Evolutionary conservation across 192 early-diverging fungal genomes (phyloP), one percentile per base, ranked within the genome.

Genomic region (Coemansia erecta): DNA sequence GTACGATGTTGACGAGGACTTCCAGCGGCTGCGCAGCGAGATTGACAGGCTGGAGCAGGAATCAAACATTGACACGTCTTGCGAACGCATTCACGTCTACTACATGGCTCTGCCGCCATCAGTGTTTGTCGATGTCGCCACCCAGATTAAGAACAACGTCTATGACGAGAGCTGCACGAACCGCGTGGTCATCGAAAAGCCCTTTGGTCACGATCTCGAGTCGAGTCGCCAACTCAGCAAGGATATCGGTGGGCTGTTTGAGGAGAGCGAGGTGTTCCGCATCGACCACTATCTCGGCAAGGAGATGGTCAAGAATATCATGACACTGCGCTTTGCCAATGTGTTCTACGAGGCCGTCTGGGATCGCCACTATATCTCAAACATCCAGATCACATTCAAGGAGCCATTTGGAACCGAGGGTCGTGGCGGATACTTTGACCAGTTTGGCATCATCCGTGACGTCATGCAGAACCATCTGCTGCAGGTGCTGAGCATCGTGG

Each of bases 281-380:
- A 97, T 97, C 65, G 94, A 97, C 69, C 94, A 97, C 72, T 97
- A 97, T 64, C 86, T 97, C 22, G 94, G 94, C 63, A 97, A 97
- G 69, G 94, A 97, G 64, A 97, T 97, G 94, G 94, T 97, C 67
- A 97, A 97, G 74, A 95, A 94, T 73, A 73, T 97, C 55, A 89
- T 94, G 83, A 85, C 90, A 9, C 63, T 97, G 53, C 85, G 94
- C 35, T 95, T 97, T 65, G 92, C 90, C 28, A 97, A 97, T 70
- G 83, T 92, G 19, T 90, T 97, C 50, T 93, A 94, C 71, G 90
- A 92, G 6, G 84, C 90, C 7, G 82, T 93, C 35, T 97, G 94
- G 94, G 87, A 94, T 75, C 83, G 89, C 46, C 77, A 84, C 40
- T 83, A 85, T 72, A 93, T 97, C 55, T 76, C 89, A 70, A 94